Evolutionary conservation across 2,329 filamentous ascomycete genomes (phyloP).

Genomic region (Talaromyces piceae): DNA sequence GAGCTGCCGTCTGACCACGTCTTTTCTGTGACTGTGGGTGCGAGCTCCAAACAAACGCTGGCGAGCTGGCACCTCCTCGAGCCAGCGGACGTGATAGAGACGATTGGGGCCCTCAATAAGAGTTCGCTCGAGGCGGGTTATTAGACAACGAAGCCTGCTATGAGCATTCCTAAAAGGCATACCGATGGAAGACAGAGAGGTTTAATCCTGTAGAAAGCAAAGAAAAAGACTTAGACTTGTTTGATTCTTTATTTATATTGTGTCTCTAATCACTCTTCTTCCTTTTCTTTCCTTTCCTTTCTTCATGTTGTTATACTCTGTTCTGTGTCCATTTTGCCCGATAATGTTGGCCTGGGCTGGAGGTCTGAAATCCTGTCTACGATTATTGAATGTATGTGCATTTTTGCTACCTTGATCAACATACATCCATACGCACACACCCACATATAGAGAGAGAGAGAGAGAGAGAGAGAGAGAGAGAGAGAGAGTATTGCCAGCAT

Average conservation of each 20-base stretch:
- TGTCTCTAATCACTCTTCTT: neutral
- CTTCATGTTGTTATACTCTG: neutral
- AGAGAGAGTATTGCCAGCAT: no score
- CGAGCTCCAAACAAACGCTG: constrained; percentile 83
- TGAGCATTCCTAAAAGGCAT: no score
- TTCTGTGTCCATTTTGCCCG: no score
- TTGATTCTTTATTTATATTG: neutral
- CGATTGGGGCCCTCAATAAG: constrained; percentile 48
- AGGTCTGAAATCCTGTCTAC: neutral
- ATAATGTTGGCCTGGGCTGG: neutral
- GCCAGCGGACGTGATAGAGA: constrained; percentile 76
- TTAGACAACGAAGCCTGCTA: neutral
- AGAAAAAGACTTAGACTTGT: neutral
- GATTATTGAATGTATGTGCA: neutral
- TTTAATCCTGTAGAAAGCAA: neutral
- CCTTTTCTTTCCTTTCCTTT: neutral
- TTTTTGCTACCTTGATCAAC: neutral
- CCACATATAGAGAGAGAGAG: neutral
- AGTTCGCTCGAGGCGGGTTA: constrained; percentile 10
- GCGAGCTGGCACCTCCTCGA: constrained; percentile 87
- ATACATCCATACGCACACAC: neutral
- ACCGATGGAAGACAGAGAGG: neutral
- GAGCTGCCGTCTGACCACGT: constrained; percentile 57
- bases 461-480: no score
- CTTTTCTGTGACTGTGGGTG: constrained; percentile 86